Evolutionary conservation across 2,329 filamentous ascomycete species (phyloP).

Genomic region (Boeremia lycopersici): DNA sequence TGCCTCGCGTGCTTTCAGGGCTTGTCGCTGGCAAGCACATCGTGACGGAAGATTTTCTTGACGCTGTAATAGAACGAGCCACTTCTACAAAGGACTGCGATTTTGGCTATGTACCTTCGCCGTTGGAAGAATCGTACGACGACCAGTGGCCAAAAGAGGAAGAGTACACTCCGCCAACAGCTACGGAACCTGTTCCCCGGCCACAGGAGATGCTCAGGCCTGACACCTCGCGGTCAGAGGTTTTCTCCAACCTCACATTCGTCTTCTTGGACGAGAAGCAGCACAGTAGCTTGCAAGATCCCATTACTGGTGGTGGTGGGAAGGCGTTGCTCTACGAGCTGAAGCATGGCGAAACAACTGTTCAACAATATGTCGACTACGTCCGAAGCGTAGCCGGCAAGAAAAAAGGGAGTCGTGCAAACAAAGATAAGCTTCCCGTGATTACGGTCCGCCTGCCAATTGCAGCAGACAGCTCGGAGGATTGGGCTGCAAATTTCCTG

Average conservation of each 20-base stretch:
- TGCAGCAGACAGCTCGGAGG: constrained; percentile 50
- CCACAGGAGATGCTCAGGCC: constrained; percentile 74
- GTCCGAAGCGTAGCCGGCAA: constrained; percentile 76
- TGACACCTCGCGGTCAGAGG: constrained; percentile 65
- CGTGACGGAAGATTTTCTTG: constrained; percentile 74
- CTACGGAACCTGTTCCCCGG: constrained; percentile 74
- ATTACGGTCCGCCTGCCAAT: constrained; percentile 75
- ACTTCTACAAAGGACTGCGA: constrained; percentile 42
- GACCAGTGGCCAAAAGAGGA: constrained; percentile 76
- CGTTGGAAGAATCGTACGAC: constrained; percentile 80
- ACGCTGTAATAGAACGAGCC: constrained; percentile 70
- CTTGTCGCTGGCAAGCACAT: constrained; percentile 81
- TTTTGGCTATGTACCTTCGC: constrained; percentile 59
- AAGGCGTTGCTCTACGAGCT: constrained; percentile 76
- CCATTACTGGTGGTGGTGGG: constrained; percentile 79
- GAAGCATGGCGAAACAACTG: constrained; percentile 65
- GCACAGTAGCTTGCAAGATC: constrained; percentile 74
- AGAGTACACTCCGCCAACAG: constrained; percentile 73
- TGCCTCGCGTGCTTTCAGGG: constrained; percentile 83
- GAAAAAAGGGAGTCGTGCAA: constrained; percentile 70
- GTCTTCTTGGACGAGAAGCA: constrained; percentile 81
- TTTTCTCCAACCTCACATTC: constrained; percentile 89
- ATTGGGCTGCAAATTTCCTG: constrained; percentile 74
- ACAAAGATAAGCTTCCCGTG: constrained; percentile 70
- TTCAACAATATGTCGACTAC: constrained; percentile 78